phyloP scores from a whole-genome alignment of 495 filamentous ascomycete species.

The Daldinia loculata region DNA sequence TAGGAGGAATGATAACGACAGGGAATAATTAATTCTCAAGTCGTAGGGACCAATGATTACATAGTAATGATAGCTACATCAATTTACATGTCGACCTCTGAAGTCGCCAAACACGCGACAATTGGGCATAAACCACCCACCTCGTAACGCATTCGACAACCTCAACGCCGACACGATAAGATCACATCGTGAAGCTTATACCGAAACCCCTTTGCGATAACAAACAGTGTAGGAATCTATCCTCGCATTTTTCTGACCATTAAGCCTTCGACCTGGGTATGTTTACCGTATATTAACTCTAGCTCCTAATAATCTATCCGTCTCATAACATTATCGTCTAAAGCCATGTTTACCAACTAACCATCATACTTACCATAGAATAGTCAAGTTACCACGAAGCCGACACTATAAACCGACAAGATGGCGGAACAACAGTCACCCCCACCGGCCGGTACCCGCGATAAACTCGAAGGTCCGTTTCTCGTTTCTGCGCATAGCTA shows the following conservation, averaged over 20 bases:
- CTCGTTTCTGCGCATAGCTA: constrained; percentile 13
- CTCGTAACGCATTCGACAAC: constrained; percentile 9
- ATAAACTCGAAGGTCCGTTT: constrained; percentile 46
- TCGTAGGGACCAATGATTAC: constrained; percentile 27
- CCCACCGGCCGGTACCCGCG: constrained; percentile 34
- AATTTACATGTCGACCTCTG: constrained; percentile 11
- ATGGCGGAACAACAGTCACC: constrained; percentile 46
- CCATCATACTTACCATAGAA: neutral
- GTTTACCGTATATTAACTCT: neutral
- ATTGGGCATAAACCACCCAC: constrained; percentile 34
- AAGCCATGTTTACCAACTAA: constrained; percentile 20
- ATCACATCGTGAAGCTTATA: neutral
- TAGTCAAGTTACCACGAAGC: neutral
- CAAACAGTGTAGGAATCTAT: neutral
- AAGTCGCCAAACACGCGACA: constrained; percentile 28
- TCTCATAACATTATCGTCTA: neutral
- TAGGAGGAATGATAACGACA: neutral
- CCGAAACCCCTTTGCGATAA: neutral
- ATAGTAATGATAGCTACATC: neutral
- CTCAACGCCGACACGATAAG: neutral
- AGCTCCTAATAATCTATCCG: neutral
- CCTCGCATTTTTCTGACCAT: neutral
- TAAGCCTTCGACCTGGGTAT: constrained; percentile 16
- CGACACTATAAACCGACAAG: constrained; percentile 7
- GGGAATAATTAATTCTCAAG: constrained; percentile 15